A percentile compares a stretch with the other conserved stretches of the same genome.
phyloP scores from a whole-genome alignment of 441 rosid genomes.

The Melastoma candidum region DNA sequence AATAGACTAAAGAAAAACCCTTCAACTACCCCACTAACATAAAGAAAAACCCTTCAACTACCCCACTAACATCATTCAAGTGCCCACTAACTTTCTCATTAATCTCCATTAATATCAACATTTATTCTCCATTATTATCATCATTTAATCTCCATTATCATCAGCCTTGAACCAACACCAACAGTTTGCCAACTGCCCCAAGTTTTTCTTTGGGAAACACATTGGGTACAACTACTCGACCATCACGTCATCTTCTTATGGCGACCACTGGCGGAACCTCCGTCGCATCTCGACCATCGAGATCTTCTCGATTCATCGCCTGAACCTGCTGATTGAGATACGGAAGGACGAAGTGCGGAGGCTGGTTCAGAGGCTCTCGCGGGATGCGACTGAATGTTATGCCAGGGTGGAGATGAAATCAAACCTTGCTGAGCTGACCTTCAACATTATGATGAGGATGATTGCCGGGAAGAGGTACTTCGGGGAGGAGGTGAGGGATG shows the following conservation, averaged over 20 bases:
- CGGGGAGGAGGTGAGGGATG: constrained; percentile 4
- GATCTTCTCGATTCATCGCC: constrained; percentile 16
- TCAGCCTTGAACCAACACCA: no score
- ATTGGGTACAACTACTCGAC: constrained; percentile 11
- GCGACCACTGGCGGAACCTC: constrained; percentile 23
- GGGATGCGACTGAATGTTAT: neutral
- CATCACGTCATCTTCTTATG: constrained; percentile 11
- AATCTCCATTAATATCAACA: no score
- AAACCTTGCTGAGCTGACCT: constrained; percentile 7
- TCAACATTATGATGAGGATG: constrained; percentile 21
- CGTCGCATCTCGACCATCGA: constrained; percentile 15
- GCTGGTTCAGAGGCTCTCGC: constrained; percentile 8
- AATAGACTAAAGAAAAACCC: no score
- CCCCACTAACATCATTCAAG: no score
- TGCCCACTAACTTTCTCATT: no score
- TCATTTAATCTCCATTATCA: no score
- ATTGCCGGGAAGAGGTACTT: constrained; percentile 18
- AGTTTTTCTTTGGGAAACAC: constrained; percentile 3
- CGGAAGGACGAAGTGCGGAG: constrained; percentile 11
- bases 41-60: no score
- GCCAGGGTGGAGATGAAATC: constrained; percentile 7
- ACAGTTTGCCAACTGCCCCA: constrained; percentile 24
- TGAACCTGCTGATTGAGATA: neutral
- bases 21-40: no score
- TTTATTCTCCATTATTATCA: no score